Evolutionary conservation across 805 yeast species (phyloP).

Genomic region (Candida vaughaniae): DNA sequence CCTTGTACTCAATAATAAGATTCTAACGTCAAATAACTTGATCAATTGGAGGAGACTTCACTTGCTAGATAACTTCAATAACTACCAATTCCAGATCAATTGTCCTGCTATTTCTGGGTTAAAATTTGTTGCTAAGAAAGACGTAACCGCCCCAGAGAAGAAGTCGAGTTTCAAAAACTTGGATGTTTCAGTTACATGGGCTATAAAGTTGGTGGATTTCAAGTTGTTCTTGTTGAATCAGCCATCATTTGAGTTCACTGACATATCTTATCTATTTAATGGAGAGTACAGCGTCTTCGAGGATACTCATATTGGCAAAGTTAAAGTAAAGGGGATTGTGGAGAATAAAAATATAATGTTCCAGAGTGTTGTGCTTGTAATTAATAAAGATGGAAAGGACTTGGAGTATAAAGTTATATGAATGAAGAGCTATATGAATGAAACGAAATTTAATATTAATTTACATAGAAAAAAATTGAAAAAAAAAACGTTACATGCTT

Average conservation of each 20-base stretch:
- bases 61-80: constrained; percentile 25
- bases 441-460: no score
- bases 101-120: constrained; percentile 13
- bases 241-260: constrained; percentile 10
- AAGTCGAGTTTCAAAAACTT: constrained; percentile 2
- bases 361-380: constrained; percentile 2
- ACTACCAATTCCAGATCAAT: constrained; percentile 9
- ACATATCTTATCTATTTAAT: constrained; percentile 8
- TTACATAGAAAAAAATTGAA: no score
- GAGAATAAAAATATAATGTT: constrained; percentile 13
- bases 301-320: constrained; percentile 8
- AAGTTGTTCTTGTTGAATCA: constrained; percentile 10
- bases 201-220: constrained; percentile 11
- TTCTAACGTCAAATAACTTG: constrained; percentile 27
- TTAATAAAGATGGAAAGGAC: constrained; percentile 4
- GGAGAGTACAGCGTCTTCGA: constrained; percentile 12
- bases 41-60: constrained; percentile 21
- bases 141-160: not conserved
- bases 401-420: constrained; percentile 11
- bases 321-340: constrained; percentile 11
- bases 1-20: constrained; percentile 17
- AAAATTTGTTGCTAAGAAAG: constrained; percentile 5
- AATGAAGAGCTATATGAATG: no score
- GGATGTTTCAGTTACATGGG: constrained; percentile 10
- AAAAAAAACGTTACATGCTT: no score